These are phyloP conservation scores for Thraustochytrium sp. DNA, from an alignment of 352 stramenopile species.

Conservation along the genomic window DNA sequence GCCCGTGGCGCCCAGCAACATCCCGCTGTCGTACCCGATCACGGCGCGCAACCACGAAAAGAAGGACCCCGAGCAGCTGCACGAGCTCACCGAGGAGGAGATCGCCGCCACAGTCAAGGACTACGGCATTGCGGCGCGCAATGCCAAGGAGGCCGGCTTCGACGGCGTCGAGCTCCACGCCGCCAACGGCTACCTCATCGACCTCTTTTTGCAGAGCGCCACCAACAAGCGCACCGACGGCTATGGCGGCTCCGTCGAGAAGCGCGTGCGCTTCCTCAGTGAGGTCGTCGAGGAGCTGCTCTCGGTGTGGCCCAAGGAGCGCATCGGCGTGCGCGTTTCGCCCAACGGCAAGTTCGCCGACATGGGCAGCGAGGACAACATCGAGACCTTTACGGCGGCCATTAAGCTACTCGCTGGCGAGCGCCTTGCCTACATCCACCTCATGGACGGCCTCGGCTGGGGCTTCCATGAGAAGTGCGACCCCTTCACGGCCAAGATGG, in stretches of 20 bases:
- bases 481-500: conserved; percentile 54
- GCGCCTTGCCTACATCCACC: conserved; percentile 44
- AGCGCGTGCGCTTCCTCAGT: conserved; percentile 67
- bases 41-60: conserved; percentile 52
- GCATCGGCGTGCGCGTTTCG: conserved; percentile 43
- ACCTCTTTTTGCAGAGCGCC: conserved; percentile 73
- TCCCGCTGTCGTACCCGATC: conserved; percentile 54
- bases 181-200: conserved; percentile 81
- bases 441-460: not conserved
- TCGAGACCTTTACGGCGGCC: conserved; percentile 38
- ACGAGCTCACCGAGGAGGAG: conserved; percentile 63
- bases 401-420: not conserved
- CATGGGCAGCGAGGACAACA: conserved; percentile 57
- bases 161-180: conserved; percentile 78
- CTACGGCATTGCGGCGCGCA: conserved; percentile 59
- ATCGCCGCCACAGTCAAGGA: conserved; percentile 62
- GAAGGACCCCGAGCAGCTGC: conserved; percentile 55
- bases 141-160: conserved; percentile 66
- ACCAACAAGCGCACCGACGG: conserved; percentile 72
- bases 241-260: conserved; percentile 75
- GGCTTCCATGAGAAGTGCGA: conserved; percentile 26
- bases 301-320: conserved; percentile 55
- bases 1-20: conserved; percentile 30
- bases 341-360: not conserved
- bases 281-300: conserved; percentile 55